phyloP scores from a whole-genome alignment of 2,329 filamentous ascomycete species.

The Didymellaceae sp. region DNA sequence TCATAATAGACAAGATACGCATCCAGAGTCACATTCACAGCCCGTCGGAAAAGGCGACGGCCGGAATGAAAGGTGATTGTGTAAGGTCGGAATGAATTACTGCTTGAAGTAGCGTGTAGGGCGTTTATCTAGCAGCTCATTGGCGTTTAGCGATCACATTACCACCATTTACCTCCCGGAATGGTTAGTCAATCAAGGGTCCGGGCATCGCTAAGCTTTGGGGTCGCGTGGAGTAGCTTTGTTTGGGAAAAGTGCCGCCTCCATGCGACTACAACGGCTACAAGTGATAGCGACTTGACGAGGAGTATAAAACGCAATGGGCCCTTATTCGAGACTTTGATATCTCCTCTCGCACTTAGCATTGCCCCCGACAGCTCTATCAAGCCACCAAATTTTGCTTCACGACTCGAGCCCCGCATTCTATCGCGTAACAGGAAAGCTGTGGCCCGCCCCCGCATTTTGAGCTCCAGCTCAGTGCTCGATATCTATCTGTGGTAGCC shows the following conservation, averaged over 20 bases:
- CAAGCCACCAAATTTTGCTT: background rate
- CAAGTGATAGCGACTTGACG: background rate
- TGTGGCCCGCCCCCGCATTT: slow-evolving; percentile 13
- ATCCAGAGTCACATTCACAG: background rate
- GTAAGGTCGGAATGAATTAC: background rate
- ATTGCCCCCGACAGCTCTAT: background rate
- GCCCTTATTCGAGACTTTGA: background rate
- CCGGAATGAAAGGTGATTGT: background rate
- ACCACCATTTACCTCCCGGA: background rate
- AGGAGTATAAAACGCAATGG: slow-evolving; percentile 7
- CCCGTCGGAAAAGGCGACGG: slow-evolving; percentile 4
- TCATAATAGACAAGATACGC: background rate
- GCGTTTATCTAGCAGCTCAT: slow-evolving; percentile 5
- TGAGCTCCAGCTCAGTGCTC: slow-evolving; percentile 5
- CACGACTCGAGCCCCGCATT: background rate
- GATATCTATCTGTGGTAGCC: slow-evolving; percentile 3
- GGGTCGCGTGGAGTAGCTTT: slow-evolving; percentile 17
- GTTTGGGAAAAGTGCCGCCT: slow-evolving; percentile 7
- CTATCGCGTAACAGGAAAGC: slow-evolving; percentile 9
- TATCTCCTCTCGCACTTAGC: background rate
- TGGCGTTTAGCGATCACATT: slow-evolving; percentile 6
- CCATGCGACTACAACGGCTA: slow-evolving; percentile 6
- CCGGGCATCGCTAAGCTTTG: slow-evolving; percentile 13
- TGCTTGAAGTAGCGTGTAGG: slow-evolving; percentile 10
- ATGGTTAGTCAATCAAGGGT: slow-evolving; percentile 11